A percentile compares a stretch with the other conserved stretches of the same genome.
phyloP scores from a whole-genome alignment of 345 rosid species.

The Firmiana major region DNA sequence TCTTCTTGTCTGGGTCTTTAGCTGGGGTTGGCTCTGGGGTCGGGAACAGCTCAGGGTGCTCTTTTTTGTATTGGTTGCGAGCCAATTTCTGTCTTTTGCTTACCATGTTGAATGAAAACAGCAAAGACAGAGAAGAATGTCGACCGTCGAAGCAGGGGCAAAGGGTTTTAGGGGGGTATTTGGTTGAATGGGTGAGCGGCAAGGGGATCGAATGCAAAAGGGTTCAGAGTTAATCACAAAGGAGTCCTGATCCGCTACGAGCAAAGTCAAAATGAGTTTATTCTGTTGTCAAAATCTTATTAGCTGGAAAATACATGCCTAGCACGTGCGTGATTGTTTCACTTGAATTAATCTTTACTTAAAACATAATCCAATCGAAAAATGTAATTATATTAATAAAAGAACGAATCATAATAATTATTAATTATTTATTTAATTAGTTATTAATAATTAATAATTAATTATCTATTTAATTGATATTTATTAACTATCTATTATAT shows the following conservation, averaged over 20 bases:
- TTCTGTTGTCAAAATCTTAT: not conserved
- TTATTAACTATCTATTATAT: too few species aligned
- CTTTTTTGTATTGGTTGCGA: slow-evolving; percentile 59
- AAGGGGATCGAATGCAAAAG: not conserved
- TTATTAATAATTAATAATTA: too few species aligned
- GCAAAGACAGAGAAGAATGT: not conserved
- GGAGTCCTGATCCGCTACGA: not conserved
- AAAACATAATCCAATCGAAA: too few species aligned
- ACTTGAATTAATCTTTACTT: too few species aligned
- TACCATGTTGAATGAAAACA: slow-evolving; percentile 38
- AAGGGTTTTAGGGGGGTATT: slow-evolving; percentile 8
- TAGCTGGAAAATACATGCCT: not conserved
- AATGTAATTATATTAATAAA: too few species aligned
- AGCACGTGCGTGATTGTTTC: not conserved
- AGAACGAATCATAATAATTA: too few species aligned
- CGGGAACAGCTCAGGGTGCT: slow-evolving; percentile 62
- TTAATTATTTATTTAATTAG: too few species aligned
- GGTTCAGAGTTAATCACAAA: not conserved
- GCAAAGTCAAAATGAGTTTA: not conserved
- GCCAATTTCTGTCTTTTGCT: slow-evolving; percentile 78
- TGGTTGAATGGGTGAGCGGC: not conserved
- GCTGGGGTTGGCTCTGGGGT: slow-evolving; percentile 67
- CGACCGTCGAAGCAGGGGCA: not conserved
- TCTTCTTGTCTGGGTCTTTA: slow-evolving; percentile 56
- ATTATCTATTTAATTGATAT: too few species aligned